These are phyloP conservation scores for Psilocybe cyanescens DNA, from an alignment of 768 basidiomycete genomes.

Conservation along the genomic window DNA sequence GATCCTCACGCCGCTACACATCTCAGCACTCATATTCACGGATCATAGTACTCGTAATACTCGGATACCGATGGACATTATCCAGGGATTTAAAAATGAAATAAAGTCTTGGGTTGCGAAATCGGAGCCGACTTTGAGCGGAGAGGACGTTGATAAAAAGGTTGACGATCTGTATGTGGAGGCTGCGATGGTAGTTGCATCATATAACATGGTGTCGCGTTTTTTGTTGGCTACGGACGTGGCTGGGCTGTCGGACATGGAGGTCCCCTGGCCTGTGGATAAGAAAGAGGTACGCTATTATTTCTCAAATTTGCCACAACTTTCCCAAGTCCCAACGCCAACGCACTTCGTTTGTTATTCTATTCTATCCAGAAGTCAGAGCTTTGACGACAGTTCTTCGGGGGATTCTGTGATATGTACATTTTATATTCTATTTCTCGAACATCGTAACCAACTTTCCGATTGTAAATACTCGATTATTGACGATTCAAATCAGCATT, in stretches of 20 bases:
- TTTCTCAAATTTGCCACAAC: background rate
- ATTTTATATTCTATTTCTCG: background rate
- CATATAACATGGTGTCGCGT: conserved; percentile 75
- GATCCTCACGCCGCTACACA: conserved; percentile 50
- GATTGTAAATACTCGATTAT: background rate
- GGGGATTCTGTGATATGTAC: background rate
- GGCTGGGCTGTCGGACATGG: conserved; percentile 49
- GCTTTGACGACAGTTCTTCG: too few species aligned
- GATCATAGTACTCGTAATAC: conserved; percentile 59
- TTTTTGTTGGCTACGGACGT: conserved; percentile 66
- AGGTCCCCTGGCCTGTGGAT: conserved; percentile 54
- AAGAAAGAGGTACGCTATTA: conserved; percentile 40
- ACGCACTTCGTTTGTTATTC: too few species aligned
- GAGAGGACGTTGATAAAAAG: conserved; percentile 28
- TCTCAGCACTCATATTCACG: conserved; percentile 57
- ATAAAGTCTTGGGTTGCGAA: conserved; percentile 30
- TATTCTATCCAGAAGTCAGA: too few species aligned
- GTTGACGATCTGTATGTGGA: conserved; percentile 57
- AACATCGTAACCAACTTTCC: background rate
- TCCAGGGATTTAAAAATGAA: conserved; percentile 41
- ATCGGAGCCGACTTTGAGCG: conserved; percentile 16
- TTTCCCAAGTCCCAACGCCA: too few species aligned
- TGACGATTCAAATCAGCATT: conserved; percentile 32
- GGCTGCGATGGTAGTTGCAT: conserved; percentile 51
- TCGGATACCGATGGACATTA: conserved; percentile 44